Conservation (phyloP, 768 basidiomycete genomes). For the Leccinum truebloodii region DNA sequence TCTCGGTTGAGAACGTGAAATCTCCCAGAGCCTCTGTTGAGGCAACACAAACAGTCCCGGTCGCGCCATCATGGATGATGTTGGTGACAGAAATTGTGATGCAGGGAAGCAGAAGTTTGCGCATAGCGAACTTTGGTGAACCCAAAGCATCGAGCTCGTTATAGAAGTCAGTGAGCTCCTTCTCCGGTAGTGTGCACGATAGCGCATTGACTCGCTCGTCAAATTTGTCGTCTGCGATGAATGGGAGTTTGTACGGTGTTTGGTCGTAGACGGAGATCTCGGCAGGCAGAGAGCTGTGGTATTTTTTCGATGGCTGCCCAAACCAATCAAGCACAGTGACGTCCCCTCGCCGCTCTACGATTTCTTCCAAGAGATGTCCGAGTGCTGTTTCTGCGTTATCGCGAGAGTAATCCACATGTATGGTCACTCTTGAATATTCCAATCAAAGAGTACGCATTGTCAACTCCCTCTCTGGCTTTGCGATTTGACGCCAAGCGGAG, state of each 20-base stretch:
- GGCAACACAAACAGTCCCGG: too few species aligned
- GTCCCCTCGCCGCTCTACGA: constrained; percentile 13
- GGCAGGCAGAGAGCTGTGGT: constrained; percentile 17
- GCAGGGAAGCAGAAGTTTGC: too few species aligned
- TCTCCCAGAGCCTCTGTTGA: too few species aligned
- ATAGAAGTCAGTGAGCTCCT: too few species aligned
- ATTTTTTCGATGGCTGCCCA: constrained; percentile 15
- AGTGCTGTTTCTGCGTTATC: constrained; percentile 10
- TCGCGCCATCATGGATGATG: too few species aligned
- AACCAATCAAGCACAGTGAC: constrained; percentile 20
- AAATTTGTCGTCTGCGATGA: not conserved
- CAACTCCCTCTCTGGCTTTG: constrained; percentile 5
- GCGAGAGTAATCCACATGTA: constrained; percentile 1
- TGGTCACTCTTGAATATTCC: constrained; percentile 18
- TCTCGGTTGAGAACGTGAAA: too few species aligned
- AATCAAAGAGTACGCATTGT: constrained; percentile 16
- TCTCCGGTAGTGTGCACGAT: too few species aligned
- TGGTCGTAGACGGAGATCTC: constrained; percentile 15
- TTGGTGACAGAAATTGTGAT: too few species aligned
- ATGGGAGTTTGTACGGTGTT: not conserved
- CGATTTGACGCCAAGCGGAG: constrained; percentile 17
- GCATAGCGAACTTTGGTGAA: too few species aligned
- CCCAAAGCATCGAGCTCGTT: too few species aligned
- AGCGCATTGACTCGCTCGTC: too few species aligned
- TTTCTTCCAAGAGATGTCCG: constrained; percentile 16